Conservation (phyloP, 2,329 filamentous ascomycete species). For the Pseudocercospora cruenta region DNA sequence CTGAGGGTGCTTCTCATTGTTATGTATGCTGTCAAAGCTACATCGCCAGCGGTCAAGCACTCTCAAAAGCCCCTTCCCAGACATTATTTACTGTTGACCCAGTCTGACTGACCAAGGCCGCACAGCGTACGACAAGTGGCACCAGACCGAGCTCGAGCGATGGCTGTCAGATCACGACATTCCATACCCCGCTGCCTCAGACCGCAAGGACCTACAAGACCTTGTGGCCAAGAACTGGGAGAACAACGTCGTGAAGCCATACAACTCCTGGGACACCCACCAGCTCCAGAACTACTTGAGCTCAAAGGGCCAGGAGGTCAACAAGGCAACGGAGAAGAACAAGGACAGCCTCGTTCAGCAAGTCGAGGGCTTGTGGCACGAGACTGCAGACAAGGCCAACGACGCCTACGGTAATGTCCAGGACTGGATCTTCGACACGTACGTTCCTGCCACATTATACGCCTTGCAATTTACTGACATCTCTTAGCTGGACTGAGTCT, state of each 20-base stretch:
- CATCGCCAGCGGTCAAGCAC: not conserved
- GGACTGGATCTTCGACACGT: conserved; percentile 91
- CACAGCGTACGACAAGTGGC: conserved; percentile 96
- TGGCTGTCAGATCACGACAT: conserved; percentile 94
- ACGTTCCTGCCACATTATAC: conserved; percentile 33
- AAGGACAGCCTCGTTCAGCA: conserved; percentile 70
- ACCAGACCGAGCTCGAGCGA: conserved; percentile 93
- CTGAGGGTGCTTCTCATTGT: too few relatives aligned
- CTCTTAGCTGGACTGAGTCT: conserved; percentile 80
- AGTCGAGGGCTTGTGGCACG: conserved; percentile 75
- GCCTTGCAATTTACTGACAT: conserved; percentile 41
- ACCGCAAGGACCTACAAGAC: conserved; percentile 91
- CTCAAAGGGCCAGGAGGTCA: conserved; percentile 70
- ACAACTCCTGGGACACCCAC: conserved; percentile 73
- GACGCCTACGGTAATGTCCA: conserved; percentile 72
- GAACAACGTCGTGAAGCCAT: conserved; percentile 71
- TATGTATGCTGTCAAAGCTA: not conserved
- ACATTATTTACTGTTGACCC: not conserved
- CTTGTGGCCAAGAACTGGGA: conserved; percentile 93
- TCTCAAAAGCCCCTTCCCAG: not conserved
- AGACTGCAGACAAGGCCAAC: conserved; percentile 76
- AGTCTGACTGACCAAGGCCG: conserved; percentile 37
- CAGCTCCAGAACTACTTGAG: conserved; percentile 71
- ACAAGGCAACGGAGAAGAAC: conserved; percentile 67
- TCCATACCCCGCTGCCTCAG: conserved; percentile 84